Evolutionary conservation across 2,329 filamentous ascomycete species (phyloP), one percentile per base, ranked within the genome.

Genomic region (Fusarium temperatum): DNA sequence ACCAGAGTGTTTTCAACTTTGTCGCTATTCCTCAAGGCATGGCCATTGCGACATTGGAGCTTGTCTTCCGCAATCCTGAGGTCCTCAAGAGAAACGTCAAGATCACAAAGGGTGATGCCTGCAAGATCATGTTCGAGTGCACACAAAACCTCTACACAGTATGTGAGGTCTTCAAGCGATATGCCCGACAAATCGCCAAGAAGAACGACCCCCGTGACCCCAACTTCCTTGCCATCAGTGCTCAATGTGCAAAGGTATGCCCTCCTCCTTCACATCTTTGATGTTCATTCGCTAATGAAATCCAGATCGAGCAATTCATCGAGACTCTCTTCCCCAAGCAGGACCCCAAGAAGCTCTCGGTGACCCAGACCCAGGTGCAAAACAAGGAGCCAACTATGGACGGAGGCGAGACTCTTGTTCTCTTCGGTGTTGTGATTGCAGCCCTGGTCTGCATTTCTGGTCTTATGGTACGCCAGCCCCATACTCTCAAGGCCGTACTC

Each of bases 1-100:
- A 99, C 81, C 96, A 99, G 85, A 97, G 94, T 81, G 94, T 98
- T 32, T 99, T 99, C 90, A 99, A 99, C 88, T 99, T 99, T 83
- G 95, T 95, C 54, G 96, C 96, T 64, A 99, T 99, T 73, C 96
- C 96, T 6, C 96, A 99, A 83, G 88, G 91, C 74, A 99, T 99
- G 96, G 96, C 96, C 60, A 98, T 99, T 81, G 96, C 96, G 14
- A 98, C 96, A 1, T 85, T 98, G 47, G 95, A 98, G 77, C 86
- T 94, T 24, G 93, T 96, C 78, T 99, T 98, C 90, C 92, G 93
- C 79, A 99, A 99, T 83, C 93, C 94, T 28, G 88, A 87, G 68
- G 91, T 99, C 66, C 97, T 98, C 81, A 84, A 96, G 81, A 91
- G 89, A 74, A 96, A 98, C 80, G 87, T 99, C 85, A 99, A 99